phyloP scores from a whole-genome alignment of 768 basidiomycete species.

The Clitopilus hobsonii region DNA sequence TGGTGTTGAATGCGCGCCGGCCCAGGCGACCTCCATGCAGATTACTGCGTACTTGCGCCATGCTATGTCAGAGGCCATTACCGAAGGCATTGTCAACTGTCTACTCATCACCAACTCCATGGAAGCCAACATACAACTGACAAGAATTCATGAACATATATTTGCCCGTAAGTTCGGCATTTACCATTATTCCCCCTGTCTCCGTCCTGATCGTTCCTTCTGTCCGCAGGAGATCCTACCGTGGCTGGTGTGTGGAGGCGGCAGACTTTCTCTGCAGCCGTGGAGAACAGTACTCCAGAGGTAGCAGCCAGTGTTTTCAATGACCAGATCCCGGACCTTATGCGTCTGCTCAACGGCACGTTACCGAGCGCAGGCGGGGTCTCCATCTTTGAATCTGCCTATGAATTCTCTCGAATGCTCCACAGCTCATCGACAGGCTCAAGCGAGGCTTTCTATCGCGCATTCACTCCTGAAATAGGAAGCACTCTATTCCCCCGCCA shows the following conservation, averaged over 20 bases:
- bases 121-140: constrained; percentile 81
- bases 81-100: constrained; percentile 79
- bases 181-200: neutral
- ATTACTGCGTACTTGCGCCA: constrained; percentile 79
- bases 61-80: constrained; percentile 71
- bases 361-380: constrained; percentile 41
- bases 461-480: constrained; percentile 81
- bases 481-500: constrained; percentile 70
- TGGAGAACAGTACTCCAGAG: constrained; percentile 69
- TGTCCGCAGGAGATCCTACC: constrained; percentile 65
- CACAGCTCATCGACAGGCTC: constrained; percentile 61
- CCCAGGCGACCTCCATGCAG: constrained; percentile 58
- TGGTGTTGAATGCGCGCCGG: constrained; percentile 38
- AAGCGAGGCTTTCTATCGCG: constrained; percentile 78
- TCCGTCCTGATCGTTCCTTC: neutral
- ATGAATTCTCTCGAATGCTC: constrained; percentile 81
- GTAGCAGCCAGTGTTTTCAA: constrained; percentile 63
- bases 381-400: constrained; percentile 67
- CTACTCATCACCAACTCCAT: constrained; percentile 82
- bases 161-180: constrained; percentile 62
- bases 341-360: constrained; percentile 42
- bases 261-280: constrained; percentile 85
- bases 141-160: constrained; percentile 84
- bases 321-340: constrained; percentile 69
- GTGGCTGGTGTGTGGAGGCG: constrained; percentile 90